Evolutionary conservation across 495 filamentous ascomycete genomes (phyloP), one percentile per base, ranked within the genome.

Genomic region (Lasiosphaeris hirsuta): DNA sequence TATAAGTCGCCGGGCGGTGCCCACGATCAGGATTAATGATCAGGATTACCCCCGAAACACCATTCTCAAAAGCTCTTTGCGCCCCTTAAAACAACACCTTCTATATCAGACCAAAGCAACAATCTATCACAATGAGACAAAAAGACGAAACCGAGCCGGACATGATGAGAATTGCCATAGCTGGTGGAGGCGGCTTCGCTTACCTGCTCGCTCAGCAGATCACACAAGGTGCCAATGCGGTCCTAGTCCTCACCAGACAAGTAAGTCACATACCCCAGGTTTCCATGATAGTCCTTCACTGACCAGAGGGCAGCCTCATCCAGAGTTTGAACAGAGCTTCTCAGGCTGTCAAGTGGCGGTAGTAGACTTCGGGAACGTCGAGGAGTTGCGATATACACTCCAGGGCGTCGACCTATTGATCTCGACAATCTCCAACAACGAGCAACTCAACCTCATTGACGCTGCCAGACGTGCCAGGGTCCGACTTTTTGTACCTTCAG

Each of bases 91-190:
- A 37, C 36, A 45, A 45, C 43, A 40, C 46, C 39, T 49, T 10
- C 39, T 15, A 18, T 37, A 17, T 62, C 57, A 56, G 56, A 62
- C 51, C 23, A 40, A 58, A 51, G 36, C 37, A 48, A 52, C 57
- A 18, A 38, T 56, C 46, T 57, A 47, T 35, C 50, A 74, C 44
- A 13, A 77, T 76, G 73, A 71, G 62, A 50, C 68, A 67, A 43
- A 71, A 65, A 55, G 36, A 58, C 62, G 41, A 67, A 19, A 63
- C 58, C 30, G 54, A 63, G 23, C 51, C 64, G 33, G 60, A 64
- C 55, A 84, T 80, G 75, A 89, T 89, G 82, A 81, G 84, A 71
- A 82, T 91, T 66, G 88, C 85, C 54, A 83, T 91, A 58, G 88
- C 86, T 50, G 88, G 88, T 23, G 86, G 82, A 47, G 84, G 85